phyloP scores from a whole-genome alignment of 2,329 filamentous ascomycete genomes.

The Fusarium subtropicale region DNA sequence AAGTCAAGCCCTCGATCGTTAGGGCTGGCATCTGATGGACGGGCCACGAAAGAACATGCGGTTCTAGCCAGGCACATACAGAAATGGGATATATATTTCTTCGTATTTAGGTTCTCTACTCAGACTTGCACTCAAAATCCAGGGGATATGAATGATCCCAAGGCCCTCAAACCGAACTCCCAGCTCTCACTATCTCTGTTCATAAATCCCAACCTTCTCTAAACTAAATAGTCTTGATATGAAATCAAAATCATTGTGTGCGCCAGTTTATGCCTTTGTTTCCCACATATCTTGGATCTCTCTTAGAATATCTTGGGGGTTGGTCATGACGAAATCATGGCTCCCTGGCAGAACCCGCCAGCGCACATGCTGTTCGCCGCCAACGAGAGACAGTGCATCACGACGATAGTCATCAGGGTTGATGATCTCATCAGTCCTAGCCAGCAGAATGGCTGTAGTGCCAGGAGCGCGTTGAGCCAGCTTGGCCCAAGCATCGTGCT shows the following conservation, averaged over 20 bases:
- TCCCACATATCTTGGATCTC: slow-evolving; percentile 63
- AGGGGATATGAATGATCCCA: slow-evolving; percentile 4
- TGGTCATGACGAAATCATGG: slow-evolving; percentile 74
- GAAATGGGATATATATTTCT: neutral
- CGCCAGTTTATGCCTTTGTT: slow-evolving; percentile 16
- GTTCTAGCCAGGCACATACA: neutral
- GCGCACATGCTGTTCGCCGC: slow-evolving; percentile 60
- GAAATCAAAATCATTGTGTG: neutral
- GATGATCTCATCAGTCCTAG: slow-evolving; percentile 64
- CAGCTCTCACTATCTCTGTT: slow-evolving; percentile 10
- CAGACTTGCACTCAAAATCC: slow-evolving; percentile 13
- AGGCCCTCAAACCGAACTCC: slow-evolving; percentile 20
- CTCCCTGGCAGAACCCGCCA: slow-evolving; percentile 65
- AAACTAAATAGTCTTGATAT: neutral
- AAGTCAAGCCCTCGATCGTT: slow-evolving; percentile 68
- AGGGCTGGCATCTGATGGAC: slow-evolving; percentile 14
- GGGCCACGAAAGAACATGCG: neutral
- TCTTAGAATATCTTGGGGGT: slow-evolving; percentile 57
- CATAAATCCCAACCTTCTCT: neutral
- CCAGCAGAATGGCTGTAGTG: slow-evolving; percentile 65
- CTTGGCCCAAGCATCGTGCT: slow-evolving; percentile 62
- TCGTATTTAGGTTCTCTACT: slow-evolving; percentile 17
- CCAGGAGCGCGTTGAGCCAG: slow-evolving; percentile 57
- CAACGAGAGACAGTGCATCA: slow-evolving; percentile 63
- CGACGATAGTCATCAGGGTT: slow-evolving; percentile 60